A percentile compares a stretch with the other conserved stretches of the same genome.
Conservation (phyloP, 352 stramenopile species). For the Pythium phragmiticola region DNA sequence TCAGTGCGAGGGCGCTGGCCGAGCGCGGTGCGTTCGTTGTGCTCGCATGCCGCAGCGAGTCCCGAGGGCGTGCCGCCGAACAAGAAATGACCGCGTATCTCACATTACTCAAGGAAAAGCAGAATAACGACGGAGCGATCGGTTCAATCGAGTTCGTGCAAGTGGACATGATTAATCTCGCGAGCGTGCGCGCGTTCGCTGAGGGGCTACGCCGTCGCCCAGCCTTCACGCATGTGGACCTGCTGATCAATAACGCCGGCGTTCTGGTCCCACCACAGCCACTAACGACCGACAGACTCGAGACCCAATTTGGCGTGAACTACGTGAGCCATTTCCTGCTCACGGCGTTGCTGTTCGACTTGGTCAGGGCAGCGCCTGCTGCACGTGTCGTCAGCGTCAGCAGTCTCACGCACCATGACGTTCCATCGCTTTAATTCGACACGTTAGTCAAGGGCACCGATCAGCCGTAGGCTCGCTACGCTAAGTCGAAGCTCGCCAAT, state of each 20-base stretch:
- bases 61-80: background rate
- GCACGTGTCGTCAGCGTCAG: slow-evolving; percentile 48
- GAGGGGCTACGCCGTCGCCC: slow-evolving; percentile 27
- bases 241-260: slow-evolving; percentile 79
- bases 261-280: slow-evolving; percentile 32
- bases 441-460: slow-evolving; percentile 13
- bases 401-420: slow-evolving; percentile 26
- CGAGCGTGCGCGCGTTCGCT: slow-evolving; percentile 45
- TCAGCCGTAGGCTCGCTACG: slow-evolving; percentile 14
- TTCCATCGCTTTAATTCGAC: slow-evolving; percentile 16
- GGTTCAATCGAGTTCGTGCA: slow-evolving; percentile 38
- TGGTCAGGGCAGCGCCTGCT: slow-evolving; percentile 26
- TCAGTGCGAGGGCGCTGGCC: slow-evolving; percentile 61
- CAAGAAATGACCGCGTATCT: slow-evolving; percentile 14
- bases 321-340: slow-evolving; percentile 75
- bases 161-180: slow-evolving; percentile 43
- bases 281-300: slow-evolving; percentile 39
- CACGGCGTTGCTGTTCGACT: slow-evolving; percentile 48
- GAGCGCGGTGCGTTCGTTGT: slow-evolving; percentile 56
- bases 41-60: slow-evolving; percentile 49
- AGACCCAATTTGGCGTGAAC: slow-evolving; percentile 73
- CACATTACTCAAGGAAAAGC: background rate
- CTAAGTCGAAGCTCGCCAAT: slow-evolving; percentile 31
- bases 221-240: slow-evolving; percentile 45
- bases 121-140: background rate